Percentiles rank a stretch among this genome's conserved stretches.
Evolutionary conservation across 2,329 filamentous ascomycete species (phyloP).

Genomic region (Fusarium begoniae): DNA sequence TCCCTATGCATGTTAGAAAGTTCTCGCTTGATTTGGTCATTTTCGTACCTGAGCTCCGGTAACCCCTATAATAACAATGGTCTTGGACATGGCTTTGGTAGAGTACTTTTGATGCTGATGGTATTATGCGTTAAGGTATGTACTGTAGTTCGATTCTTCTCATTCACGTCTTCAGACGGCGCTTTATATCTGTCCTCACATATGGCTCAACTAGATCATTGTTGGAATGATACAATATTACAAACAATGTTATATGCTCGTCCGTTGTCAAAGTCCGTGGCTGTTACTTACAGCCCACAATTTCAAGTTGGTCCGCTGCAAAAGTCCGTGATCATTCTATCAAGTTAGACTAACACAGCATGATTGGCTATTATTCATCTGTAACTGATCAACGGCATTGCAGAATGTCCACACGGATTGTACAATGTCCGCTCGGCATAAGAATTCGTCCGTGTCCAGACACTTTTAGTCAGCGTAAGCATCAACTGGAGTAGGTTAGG

Average conservation of each 20-base stretch:
- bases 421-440: background rate
- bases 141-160: accelerated
- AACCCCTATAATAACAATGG: background rate
- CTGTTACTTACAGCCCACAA: background rate
- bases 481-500: background rate
- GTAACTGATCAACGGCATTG: accelerated
- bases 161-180: accelerated
- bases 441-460: background rate
- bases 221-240: accelerated
- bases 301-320: background rate
- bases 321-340: background rate
- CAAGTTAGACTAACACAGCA: accelerated
- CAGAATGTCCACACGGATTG: background rate
- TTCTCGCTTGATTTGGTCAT: accelerated
- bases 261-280: background rate
- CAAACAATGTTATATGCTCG: accelerated
- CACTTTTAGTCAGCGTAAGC: background rate
- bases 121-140: accelerated
- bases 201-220: accelerated
- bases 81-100: background rate
- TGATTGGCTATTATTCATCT: accelerated
- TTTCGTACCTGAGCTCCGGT: background rate
- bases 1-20: background rate
- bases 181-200: background rate
- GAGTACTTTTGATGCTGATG: background rate